phyloP scores from a whole-genome alignment of 139 green algal genomes.

The Picochlorum sp. region DNA sequence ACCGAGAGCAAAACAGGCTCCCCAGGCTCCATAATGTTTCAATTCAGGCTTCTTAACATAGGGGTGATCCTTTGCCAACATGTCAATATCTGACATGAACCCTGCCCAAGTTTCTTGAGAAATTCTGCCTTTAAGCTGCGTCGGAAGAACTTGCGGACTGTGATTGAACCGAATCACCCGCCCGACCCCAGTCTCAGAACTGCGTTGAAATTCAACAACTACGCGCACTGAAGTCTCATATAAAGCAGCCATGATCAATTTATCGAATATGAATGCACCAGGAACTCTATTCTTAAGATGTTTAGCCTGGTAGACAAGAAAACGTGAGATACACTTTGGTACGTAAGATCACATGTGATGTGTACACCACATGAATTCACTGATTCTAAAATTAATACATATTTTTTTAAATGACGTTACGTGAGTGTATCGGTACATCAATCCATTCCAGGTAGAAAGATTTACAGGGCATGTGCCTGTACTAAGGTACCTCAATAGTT shows the following conservation, averaged over 20 bases:
- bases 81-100: slow-evolving; percentile 8
- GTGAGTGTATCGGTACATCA: too few relatives aligned
- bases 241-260: slow-evolving; percentile 8
- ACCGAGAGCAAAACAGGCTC: slow-evolving; percentile 8
- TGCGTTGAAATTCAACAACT: slow-evolving; percentile 20
- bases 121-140: slow-evolving; percentile 9
- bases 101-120: neutral
- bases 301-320: too few relatives aligned
- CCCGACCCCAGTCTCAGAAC: slow-evolving; percentile 1
- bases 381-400: too few relatives aligned
- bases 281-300: too few relatives aligned
- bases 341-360: too few relatives aligned
- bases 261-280: too few relatives aligned
- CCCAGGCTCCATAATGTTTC: slow-evolving; percentile 11
- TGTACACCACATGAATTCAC: too few relatives aligned
- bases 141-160: slow-evolving; percentile 5
- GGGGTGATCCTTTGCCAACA: slow-evolving; percentile 16
- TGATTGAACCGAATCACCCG: slow-evolving; percentile 26
- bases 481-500: too few relatives aligned
- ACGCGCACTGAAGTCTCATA: slow-evolving; percentile 23
- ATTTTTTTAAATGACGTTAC: too few relatives aligned
- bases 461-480: too few relatives aligned
- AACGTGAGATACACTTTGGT: too few relatives aligned
- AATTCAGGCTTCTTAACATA: slow-evolving; percentile 5
- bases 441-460: too few relatives aligned